Evolutionary conservation across 1,284 basidiomycete genomes (phyloP).

Genomic region (Ustilago nuda): DNA sequence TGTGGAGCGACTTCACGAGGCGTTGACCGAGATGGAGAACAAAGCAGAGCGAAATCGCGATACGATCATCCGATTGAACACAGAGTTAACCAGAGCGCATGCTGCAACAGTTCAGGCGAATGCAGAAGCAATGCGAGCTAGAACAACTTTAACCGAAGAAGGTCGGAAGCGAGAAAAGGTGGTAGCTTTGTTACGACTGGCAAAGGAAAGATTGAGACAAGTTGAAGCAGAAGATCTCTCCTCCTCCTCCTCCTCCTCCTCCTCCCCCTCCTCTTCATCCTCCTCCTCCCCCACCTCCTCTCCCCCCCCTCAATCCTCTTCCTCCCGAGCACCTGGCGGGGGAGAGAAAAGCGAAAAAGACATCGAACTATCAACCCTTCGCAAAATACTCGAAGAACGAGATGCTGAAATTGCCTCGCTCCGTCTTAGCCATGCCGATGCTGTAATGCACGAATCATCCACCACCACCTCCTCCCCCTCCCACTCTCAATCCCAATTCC

Average conservation of each 20-base stretch:
- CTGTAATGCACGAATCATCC: slow-evolving; percentile 17
- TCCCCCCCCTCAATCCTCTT: too few relatives aligned
- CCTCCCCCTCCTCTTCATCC: neutral
- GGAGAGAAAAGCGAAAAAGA: neutral
- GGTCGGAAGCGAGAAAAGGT: slow-evolving; percentile 44
- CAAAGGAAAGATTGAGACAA: slow-evolving; percentile 36
- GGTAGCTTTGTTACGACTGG: slow-evolving; percentile 30
- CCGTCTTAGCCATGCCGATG: slow-evolving; percentile 36
- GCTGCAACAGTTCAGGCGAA: slow-evolving; percentile 33
- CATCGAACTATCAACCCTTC: slow-evolving; percentile 8
- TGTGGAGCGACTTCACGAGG: slow-evolving; percentile 45
- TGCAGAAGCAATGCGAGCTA: slow-evolving; percentile 40
- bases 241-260: neutral
- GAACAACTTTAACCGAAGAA: slow-evolving; percentile 37
- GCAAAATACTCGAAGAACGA: slow-evolving; percentile 26
- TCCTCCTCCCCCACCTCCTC: neutral
- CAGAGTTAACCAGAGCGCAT: slow-evolving; percentile 50
- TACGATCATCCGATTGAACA: slow-evolving; percentile 29
- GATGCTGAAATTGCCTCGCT: slow-evolving; percentile 39
- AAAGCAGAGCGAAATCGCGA: slow-evolving; percentile 31
- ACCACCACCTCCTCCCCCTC: neutral
- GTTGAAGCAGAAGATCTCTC: slow-evolving; percentile 18
- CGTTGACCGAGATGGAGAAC: slow-evolving; percentile 29
- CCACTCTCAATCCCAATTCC: neutral
- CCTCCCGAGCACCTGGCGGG: neutral